These are phyloP conservation scores for Usnea hakonensis DNA, from an alignment of 495 filamentous ascomycete species.

Conservation along the genomic window DNA sequence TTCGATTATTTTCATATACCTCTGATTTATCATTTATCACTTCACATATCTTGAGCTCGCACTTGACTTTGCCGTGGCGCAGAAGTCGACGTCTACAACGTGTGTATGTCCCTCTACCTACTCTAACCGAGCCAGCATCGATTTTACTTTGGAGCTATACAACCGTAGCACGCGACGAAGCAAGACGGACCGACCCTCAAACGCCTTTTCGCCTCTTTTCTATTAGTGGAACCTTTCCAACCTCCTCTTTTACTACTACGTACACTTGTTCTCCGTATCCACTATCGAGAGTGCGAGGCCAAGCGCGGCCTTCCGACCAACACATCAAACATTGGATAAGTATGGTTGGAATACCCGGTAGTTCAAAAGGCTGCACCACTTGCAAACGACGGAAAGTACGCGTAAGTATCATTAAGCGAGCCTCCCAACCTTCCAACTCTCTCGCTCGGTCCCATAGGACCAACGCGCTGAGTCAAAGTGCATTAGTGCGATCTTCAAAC, in stretches of 20 bases:
- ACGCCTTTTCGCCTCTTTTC: neutral
- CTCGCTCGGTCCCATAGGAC: neutral
- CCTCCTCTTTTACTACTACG: neutral
- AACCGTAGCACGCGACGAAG: neutral
- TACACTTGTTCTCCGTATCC: neutral
- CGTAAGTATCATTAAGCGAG: neutral
- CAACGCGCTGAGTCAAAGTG: neutral
- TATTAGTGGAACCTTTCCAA: neutral
- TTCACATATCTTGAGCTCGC: neutral
- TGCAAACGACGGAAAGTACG: neutral
- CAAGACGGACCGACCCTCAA: neutral
- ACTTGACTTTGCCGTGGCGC: neutral
- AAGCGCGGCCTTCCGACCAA: neutral
- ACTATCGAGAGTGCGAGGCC: neutral
- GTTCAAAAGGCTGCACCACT: slow-evolving; percentile 1
- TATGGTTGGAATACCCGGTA: slow-evolving; percentile 1
- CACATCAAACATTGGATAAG: too few species aligned
- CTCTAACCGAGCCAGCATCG: too few species aligned
- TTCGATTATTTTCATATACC: too few species aligned
- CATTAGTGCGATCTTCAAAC: neutral
- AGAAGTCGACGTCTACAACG: too few species aligned
- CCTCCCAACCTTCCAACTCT: neutral
- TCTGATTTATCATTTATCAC: neutral
- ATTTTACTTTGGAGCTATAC: neutral
- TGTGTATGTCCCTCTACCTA: too few species aligned